These are phyloP conservation scores for Botryotinia globosa DNA, from an alignment of 2,329 filamentous ascomycete genomes.

Conservation along the genomic window DNA sequence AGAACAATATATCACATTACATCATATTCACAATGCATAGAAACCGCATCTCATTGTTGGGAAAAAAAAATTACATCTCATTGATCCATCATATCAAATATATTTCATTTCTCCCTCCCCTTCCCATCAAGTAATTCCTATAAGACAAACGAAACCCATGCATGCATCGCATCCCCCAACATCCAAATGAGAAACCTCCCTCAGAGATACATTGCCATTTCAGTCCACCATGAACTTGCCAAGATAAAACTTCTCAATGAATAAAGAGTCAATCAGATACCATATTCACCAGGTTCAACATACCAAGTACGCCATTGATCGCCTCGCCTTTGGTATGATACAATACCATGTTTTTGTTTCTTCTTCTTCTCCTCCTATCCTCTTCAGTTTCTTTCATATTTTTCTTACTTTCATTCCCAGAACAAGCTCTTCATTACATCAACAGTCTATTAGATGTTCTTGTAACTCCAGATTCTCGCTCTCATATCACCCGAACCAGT, in stretches of 20 bases:
- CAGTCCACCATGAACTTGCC: not conserved
- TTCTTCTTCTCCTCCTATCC: not conserved
- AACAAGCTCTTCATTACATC: not conserved
- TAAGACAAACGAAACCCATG: not conserved
- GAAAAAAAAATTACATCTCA: not conserved
- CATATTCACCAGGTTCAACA: not conserved
- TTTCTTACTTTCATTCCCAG: not conserved
- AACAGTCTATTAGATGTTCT: constrained; percentile 34
- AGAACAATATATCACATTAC: not conserved
- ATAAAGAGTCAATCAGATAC: not conserved
- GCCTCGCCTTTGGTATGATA: not conserved
- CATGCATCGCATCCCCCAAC: not conserved
- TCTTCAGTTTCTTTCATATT: not conserved
- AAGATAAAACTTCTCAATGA: not conserved
- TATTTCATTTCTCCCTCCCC: not conserved
- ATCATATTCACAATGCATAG: too few species aligned
- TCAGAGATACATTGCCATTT: not conserved
- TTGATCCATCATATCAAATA: not conserved
- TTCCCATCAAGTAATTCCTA: not conserved
- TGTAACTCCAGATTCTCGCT: constrained; percentile 93
- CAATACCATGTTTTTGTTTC: not conserved
- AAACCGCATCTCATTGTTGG: not conserved
- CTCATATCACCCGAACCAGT: constrained; percentile 98
- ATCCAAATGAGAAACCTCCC: not conserved
- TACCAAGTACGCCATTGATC: constrained; percentile 7